A percentile compares a stretch with the other conserved stretches of the same genome.
These are phyloP conservation scores for Agastache rugosa DNA, from an alignment of 257 asterid species.

Conservation along the genomic window DNA sequence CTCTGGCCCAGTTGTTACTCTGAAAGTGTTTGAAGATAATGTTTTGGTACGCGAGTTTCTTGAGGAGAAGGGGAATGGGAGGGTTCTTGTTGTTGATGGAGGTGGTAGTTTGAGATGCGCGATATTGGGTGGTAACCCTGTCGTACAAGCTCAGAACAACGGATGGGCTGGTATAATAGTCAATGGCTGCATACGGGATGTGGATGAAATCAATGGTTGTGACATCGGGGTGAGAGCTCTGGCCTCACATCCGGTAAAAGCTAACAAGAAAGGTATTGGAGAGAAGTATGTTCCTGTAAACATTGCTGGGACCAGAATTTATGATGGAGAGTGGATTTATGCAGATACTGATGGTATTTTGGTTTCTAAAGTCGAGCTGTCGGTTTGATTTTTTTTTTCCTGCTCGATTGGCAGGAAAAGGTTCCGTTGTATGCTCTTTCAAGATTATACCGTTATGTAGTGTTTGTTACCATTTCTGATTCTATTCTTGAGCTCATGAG, in stretches of 20 bases:
- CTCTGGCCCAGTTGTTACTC: conserved; percentile 59
- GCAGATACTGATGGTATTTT: conserved; percentile 57
- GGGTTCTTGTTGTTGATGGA: conserved; percentile 62
- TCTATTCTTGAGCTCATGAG: background rate
- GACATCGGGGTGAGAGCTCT: conserved; percentile 60
- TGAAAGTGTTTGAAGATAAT: conserved; percentile 57
- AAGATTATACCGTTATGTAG: conserved; percentile 1
- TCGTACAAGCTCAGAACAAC: conserved; percentile 62
- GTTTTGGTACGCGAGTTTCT: conserved; percentile 54
- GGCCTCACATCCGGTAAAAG: conserved; percentile 57
- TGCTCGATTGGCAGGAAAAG: conserved; percentile 17
- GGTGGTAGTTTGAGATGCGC: conserved; percentile 64
- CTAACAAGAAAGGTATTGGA: conserved; percentile 54
- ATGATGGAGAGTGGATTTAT: conserved; percentile 61
- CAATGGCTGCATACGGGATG: conserved; percentile 59
- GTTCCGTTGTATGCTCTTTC: conserved; percentile 20
- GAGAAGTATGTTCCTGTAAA: conserved; percentile 52
- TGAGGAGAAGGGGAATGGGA: conserved; percentile 63
- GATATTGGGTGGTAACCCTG: conserved; percentile 58
- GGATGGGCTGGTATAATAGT: conserved; percentile 62
- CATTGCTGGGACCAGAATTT: conserved; percentile 54
- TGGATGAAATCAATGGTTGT: conserved; percentile 63
- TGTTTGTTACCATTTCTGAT: conserved; percentile 23
- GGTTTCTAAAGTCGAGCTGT: conserved; percentile 41
- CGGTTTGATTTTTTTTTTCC: conserved; percentile 36